phyloP scores from a whole-genome alignment of 1,139 yeast species.

The Lodderomyces margitis region DNA sequence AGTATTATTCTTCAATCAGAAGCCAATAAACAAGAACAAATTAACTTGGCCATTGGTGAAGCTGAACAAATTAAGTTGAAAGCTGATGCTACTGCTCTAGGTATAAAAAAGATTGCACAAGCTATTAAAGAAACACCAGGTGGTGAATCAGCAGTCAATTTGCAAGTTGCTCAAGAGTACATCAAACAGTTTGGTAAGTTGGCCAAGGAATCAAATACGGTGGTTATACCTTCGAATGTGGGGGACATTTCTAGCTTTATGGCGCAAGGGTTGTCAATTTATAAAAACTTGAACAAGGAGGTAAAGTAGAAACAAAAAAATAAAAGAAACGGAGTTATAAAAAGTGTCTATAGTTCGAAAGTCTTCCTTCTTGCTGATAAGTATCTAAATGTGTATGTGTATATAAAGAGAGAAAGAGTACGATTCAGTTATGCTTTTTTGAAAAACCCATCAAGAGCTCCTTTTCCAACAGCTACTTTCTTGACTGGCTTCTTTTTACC shows the following conservation, averaged over 20 bases:
- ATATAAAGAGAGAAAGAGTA: not conserved
- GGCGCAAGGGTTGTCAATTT: conserved; percentile 75
- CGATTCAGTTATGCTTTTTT: conserved; percentile 25
- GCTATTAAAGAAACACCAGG: conserved; percentile 70
- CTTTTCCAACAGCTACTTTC: conserved; percentile 53
- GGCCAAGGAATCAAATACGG: conserved; percentile 79
- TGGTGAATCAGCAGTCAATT: conserved; percentile 71
- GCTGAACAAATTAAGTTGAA: conserved; percentile 64
- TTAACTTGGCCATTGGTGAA: conserved; percentile 69
- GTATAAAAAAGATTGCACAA: conserved; percentile 60
- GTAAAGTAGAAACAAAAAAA: not conserved
- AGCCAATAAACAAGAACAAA: conserved; percentile 59
- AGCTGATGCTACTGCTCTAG: conserved; percentile 77
- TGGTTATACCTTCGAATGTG: conserved; percentile 73
- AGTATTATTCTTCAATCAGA: conserved; percentile 70
- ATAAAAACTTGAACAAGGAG: conserved; percentile 47
- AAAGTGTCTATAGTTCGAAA: not conserved
- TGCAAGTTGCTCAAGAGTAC: conserved; percentile 82
- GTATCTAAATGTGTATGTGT: not conserved
- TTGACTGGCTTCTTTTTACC: conserved; percentile 20
- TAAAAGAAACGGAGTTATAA: too few relatives aligned
- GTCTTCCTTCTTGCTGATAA: not conserved
- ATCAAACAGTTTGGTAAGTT: conserved; percentile 78
- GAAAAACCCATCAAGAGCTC: conserved; percentile 65
- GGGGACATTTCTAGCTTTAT: conserved; percentile 74